phyloP scores from a whole-genome alignment of 2,329 filamentous ascomycete species.

The Parastagonospora avenae region DNA sequence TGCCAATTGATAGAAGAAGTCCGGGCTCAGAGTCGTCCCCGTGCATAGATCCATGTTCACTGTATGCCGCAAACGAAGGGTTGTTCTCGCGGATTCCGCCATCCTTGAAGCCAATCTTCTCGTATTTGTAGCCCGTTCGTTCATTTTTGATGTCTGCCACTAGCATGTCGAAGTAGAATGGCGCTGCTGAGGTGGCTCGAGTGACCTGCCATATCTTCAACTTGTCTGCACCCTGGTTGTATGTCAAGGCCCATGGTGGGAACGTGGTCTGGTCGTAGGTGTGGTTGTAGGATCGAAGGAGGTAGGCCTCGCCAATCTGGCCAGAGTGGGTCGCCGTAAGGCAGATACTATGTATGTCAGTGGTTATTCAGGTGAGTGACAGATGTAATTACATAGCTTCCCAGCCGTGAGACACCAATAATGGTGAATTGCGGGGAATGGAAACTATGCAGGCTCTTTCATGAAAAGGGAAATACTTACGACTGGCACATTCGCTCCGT shows the following conservation, averaged over 20 bases:
- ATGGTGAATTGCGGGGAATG: too few relatives aligned
- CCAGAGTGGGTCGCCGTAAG: conserved; percentile 56
- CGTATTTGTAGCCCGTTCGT: conserved; percentile 36
- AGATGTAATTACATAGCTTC: neutral
- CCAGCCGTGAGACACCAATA: too few relatives aligned
- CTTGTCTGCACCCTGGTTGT: conserved; percentile 55
- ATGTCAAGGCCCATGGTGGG: conserved; percentile 53
- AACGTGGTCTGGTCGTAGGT: conserved; percentile 49
- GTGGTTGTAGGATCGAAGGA: conserved; percentile 56
- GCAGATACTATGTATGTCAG: conserved; percentile 44
- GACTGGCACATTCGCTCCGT: conserved; percentile 46
- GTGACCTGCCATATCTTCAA: conserved; percentile 59
- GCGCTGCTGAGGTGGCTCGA: conserved; percentile 58
- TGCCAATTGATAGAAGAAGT: conserved; percentile 54
- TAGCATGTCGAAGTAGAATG: conserved; percentile 58
- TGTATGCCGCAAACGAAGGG: conserved; percentile 53
- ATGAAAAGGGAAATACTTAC: conserved; percentile 22
- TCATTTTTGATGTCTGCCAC: conserved; percentile 47
- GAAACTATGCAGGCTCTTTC: neutral
- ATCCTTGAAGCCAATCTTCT: conserved; percentile 54
- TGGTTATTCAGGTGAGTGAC: neutral
- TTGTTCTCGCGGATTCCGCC: conserved; percentile 59
- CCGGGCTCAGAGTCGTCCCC: conserved; percentile 51
- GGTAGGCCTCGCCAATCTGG: conserved; percentile 54
- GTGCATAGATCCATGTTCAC: conserved; percentile 54